Base-by-base conservation (phyloP, 192 early-diverging fungal genomes). In the Backusella psychrophila region DNA sequence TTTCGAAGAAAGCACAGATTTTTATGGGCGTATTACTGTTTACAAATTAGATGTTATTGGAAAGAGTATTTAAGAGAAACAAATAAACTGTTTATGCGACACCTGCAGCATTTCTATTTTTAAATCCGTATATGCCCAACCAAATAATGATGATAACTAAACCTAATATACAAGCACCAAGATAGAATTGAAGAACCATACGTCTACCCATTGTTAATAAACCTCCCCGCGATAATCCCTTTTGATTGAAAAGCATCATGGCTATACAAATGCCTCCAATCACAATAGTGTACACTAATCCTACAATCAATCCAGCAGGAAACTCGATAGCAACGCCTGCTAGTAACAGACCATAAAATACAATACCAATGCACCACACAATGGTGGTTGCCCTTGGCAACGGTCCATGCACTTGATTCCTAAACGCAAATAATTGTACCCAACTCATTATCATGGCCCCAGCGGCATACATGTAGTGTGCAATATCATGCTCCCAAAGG, bases 1-100 rank as follows among this genome's bases (percentile, higher is more conserved):
- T 6, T 94, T 95, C 80, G 85, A 85, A 56, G 81, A 82, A 31
- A 92, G 93, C 80, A 92, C 94, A 1, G 95, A 96, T 77, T 95
- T 96, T 84, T 95, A 92, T 82, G 95, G 95, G 26, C 84, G 95
- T 52, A 89, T 95, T 38, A 89, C 91, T 35, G 79, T 96, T 11
- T 96, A 96, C 83, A 80, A 87, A 53, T 80, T 96, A 41, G 90
- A 93, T 67, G 78, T 95, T 66, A 9, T 88, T 31, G 94, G 93
- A 21, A 29, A 44, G 34, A 63, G 6, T 11, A 29, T 33, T 69
- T 69, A 69, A 17, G 35, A 49, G 5, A 11, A 69, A 29, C 33
- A 6, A 44, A 71, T 71, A 71, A 68, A 68, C 6, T 68, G 17
- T 36, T 36, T 68, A 68, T 68, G 41, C 39, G 46, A 77, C 29